Percentiles rank a stretch among this genome's conserved stretches.
Evolutionary conservation across 1,284 basidiomycete species (phyloP).

Genomic region (Stereum hirsutum): DNA sequence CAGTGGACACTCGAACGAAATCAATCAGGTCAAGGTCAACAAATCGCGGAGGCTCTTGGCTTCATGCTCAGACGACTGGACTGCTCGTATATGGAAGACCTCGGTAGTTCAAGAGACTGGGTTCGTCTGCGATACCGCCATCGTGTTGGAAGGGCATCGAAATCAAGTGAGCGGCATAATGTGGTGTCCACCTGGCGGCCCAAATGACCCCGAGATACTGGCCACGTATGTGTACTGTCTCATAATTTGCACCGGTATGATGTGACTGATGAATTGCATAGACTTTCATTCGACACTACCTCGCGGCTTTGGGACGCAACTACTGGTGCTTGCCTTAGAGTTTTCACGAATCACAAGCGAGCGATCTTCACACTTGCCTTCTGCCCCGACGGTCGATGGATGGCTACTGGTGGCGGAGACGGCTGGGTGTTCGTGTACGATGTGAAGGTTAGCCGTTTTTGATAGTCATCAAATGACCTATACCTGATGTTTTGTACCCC

Average conservation of each 20-base stretch:
- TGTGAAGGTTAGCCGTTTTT: slow-evolving; percentile 22
- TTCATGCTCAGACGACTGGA: slow-evolving; percentile 73
- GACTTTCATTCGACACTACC: slow-evolving; percentile 70
- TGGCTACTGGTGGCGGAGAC: slow-evolving; percentile 54
- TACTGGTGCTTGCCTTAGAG: slow-evolving; percentile 61
- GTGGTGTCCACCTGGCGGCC: slow-evolving; percentile 54
- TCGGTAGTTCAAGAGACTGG: slow-evolving; percentile 4
- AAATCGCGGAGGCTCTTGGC: slow-evolving; percentile 56
- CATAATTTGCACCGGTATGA: neutral
- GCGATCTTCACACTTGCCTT: slow-evolving; percentile 63
- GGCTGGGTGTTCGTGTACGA: slow-evolving; percentile 52
- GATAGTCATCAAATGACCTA: neutral
- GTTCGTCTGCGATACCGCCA: slow-evolving; percentile 26
- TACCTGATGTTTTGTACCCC: neutral
- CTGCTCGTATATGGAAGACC: slow-evolving; percentile 62
- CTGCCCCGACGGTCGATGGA: slow-evolving; percentile 52
- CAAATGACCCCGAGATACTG: slow-evolving; percentile 44
- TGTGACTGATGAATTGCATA: slow-evolving; percentile 16
- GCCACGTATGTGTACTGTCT: slow-evolving; percentile 49
- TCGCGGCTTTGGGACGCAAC: slow-evolving; percentile 71
- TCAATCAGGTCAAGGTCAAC: slow-evolving; percentile 72
- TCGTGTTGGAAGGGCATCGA: slow-evolving; percentile 54
- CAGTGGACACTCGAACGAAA: slow-evolving; percentile 70
- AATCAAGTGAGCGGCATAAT: slow-evolving; percentile 58
- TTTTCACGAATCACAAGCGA: slow-evolving; percentile 56